A percentile compares a stretch with the other conserved stretches of the same genome.
phyloP scores from a whole-genome alignment of 1,139 yeast species.

The Eremothecium coryli region DNA sequence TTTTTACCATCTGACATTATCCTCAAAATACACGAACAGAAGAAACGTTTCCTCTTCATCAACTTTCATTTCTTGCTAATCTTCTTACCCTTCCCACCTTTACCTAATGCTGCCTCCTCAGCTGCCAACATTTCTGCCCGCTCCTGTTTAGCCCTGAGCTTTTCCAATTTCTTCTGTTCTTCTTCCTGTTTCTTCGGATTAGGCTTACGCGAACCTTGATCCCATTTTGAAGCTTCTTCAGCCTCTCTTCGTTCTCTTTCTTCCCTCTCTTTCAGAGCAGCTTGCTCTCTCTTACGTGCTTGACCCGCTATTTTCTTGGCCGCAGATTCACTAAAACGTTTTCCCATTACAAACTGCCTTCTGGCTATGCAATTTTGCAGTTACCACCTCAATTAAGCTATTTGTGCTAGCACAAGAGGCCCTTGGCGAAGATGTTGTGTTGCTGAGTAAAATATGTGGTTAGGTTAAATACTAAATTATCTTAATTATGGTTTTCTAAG shows the following conservation, averaged over 20 bases:
- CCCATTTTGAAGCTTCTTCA: slow-evolving; percentile 30
- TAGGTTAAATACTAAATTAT: too few species aligned
- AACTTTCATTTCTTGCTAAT: slow-evolving; percentile 4
- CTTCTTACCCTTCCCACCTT: slow-evolving; percentile 23
- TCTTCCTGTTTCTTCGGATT: slow-evolving; percentile 24
- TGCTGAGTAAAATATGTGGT: too few species aligned
- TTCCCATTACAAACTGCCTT: slow-evolving; percentile 31
- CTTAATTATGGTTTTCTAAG: too few species aligned
- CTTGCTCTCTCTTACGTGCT: slow-evolving; percentile 29
- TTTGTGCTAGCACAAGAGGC: too few species aligned
- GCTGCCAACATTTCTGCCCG: slow-evolving; percentile 28
- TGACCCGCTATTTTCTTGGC: slow-evolving; percentile 29
- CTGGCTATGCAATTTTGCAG: too few species aligned
- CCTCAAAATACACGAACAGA: too few species aligned
- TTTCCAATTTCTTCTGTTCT: slow-evolving; percentile 27
- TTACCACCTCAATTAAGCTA: too few species aligned
- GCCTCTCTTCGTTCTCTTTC: slow-evolving; percentile 22
- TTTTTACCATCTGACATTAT: too few species aligned
- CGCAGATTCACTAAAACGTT: slow-evolving; percentile 30
- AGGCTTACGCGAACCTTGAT: slow-evolving; percentile 31
- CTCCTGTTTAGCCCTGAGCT: slow-evolving; percentile 24
- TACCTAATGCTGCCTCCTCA: slow-evolving; percentile 25
- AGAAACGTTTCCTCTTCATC: too few species aligned
- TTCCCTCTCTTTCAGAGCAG: slow-evolving; percentile 20
- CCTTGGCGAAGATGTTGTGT: too few species aligned